Percentiles rank a stretch among this genome's conserved stretches.
Conservation (phyloP, 2,329 filamentous ascomycete genomes). For the Fusarium anguioides region DNA sequence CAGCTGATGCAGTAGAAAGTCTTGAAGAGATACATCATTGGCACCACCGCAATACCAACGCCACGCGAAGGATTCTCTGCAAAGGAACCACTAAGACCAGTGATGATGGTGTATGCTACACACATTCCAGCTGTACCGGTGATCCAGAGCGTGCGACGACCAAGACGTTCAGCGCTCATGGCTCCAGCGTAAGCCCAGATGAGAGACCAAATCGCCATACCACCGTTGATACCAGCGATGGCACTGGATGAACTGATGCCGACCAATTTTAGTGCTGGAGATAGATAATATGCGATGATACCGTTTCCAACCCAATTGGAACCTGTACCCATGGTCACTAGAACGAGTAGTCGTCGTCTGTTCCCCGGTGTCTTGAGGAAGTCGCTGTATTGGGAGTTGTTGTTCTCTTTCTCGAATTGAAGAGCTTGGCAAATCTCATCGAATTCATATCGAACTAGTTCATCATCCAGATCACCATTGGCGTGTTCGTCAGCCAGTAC, state of each 20-base stretch:
- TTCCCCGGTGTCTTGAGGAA: constrained; percentile 72
- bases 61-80: constrained; percentile 17
- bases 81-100: constrained; percentile 4
- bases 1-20: constrained; percentile 42
- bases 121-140: constrained; percentile 20
- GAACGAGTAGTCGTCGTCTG: constrained; percentile 68
- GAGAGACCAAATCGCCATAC: constrained; percentile 34
- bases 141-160: constrained; percentile 30
- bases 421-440: constrained; percentile 72
- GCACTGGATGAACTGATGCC: constrained; percentile 20
- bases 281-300: constrained; percentile 72
- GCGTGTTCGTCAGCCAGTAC: constrained; percentile 71
- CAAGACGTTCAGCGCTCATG: constrained; percentile 22
- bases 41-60: constrained; percentile 27
- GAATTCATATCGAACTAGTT: constrained; percentile 71
- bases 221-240: constrained; percentile 32
- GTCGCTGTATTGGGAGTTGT: constrained; percentile 64
- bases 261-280: constrained; percentile 56
- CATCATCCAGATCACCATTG: constrained; percentile 66
- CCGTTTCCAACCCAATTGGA: constrained; percentile 74
- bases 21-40: constrained; percentile 33
- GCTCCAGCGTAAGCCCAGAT: constrained; percentile 25
- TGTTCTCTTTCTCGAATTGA: constrained; percentile 63
- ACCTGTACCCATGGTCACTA: constrained; percentile 71
- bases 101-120: constrained; percentile 17